These are phyloP conservation scores for Metschnikowia gelsemii DNA, from an alignment of 805 yeast species.

Conservation along the genomic window DNA sequence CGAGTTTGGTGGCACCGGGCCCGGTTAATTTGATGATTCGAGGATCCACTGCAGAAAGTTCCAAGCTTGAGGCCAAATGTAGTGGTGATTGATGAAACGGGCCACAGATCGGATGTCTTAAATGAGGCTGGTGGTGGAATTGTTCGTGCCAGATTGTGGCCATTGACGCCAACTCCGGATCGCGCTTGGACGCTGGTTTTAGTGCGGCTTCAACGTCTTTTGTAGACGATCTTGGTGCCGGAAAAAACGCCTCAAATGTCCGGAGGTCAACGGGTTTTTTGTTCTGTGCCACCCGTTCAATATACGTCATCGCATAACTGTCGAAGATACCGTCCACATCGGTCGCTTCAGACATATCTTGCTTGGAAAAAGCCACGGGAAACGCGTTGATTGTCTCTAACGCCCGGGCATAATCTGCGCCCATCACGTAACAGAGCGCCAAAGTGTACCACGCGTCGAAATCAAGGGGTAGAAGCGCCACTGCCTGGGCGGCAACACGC, in stretches of 20 bases:
- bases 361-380: constrained; percentile 49
- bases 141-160: constrained; percentile 34
- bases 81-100: constrained; percentile 39
- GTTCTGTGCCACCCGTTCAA: constrained; percentile 11
- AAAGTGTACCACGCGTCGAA: constrained; percentile 70
- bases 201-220: too few relatives aligned
- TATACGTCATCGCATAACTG: constrained; percentile 11
- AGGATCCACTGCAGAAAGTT: constrained; percentile 37
- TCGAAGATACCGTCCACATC: constrained; percentile 16
- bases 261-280: constrained; percentile 11
- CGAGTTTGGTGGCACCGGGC: constrained; percentile 26
- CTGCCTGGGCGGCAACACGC: constrained; percentile 56
- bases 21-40: constrained; percentile 29
- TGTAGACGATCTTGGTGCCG: too few relatives aligned
- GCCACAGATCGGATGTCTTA: constrained; percentile 39
- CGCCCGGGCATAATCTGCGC: constrained; percentile 57
- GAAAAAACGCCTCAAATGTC: constrained; percentile 18
- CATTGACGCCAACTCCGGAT: constrained; percentile 28
- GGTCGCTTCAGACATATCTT: constrained; percentile 2
- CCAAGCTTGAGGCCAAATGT: constrained; percentile 31
- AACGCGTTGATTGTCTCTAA: constrained; percentile 68
- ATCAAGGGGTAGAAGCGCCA: constrained; percentile 71
- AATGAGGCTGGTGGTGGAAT: constrained; percentile 29
- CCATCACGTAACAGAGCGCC: constrained; percentile 57
- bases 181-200: background rate